These are phyloP conservation scores for Ceratocystis lukuohia DNA, from an alignment of 2,329 filamentous ascomycete genomes.

Conservation along the genomic window DNA sequence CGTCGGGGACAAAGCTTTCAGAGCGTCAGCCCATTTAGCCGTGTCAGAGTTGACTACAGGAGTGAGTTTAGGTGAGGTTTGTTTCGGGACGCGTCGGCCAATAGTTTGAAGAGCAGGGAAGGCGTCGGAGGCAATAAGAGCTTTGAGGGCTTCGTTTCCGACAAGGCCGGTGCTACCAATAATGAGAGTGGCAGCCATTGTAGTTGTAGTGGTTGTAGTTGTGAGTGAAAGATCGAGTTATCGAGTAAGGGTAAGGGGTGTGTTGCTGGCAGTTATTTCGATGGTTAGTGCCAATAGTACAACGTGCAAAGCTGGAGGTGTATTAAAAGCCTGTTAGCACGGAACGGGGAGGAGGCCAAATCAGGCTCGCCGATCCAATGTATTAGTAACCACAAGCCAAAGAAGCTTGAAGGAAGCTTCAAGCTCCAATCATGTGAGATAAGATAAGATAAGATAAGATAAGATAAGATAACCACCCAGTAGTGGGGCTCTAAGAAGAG, in stretches of 20 bases:
- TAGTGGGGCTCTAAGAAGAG: neutral
- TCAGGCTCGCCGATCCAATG: no score
- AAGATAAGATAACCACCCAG: neutral
- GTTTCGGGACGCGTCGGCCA: conserved; percentile 50
- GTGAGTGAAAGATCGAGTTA: neutral
- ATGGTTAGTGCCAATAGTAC: no score
- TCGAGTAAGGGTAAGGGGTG: neutral
- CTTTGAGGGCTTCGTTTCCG: conserved; percentile 60
- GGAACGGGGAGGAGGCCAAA: no score
- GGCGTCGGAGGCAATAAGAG: conserved; percentile 40
- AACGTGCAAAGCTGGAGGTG: no score
- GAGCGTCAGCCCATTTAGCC: conserved; percentile 50
- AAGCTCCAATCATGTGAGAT: neutral
- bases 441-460: conserved; percentile 3
- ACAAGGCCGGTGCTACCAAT: conserved; percentile 54
- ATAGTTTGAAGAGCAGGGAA: conserved; percentile 48
- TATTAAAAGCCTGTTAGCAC: no score
- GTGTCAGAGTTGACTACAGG: conserved; percentile 56
- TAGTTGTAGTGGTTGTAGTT: neutral
- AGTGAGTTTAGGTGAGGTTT: conserved; percentile 41
- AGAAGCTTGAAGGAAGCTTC: neutral
- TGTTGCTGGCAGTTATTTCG: neutral
- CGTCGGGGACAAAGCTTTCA: conserved; percentile 40
- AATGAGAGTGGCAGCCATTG: conserved; percentile 39
- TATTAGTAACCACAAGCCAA: no score